Percentiles rank a stretch among this genome's conserved stretches.
These are phyloP conservation scores for Saccharomyces hybrid DNA, from an alignment of 1,139 yeast species.

Conservation along the genomic window DNA sequence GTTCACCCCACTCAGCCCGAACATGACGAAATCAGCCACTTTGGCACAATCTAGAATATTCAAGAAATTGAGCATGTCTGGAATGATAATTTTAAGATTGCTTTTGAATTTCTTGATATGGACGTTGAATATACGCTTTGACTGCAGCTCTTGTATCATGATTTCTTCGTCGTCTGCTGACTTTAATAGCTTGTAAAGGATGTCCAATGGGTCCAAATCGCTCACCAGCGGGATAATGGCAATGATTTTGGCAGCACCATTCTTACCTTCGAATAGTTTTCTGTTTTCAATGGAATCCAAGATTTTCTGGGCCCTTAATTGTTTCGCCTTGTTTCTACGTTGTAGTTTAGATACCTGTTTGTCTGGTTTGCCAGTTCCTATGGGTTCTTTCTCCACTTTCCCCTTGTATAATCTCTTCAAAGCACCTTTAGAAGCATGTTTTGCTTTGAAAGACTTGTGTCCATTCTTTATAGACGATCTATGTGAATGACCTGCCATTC, in stretches of 20 bases:
- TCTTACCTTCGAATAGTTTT: slow-evolving; percentile 68
- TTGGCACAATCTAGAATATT: slow-evolving; percentile 80
- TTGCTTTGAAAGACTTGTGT: slow-evolving; percentile 85
- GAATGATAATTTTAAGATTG: slow-evolving; percentile 65
- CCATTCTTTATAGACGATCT: slow-evolving; percentile 74
- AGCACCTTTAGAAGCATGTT: slow-evolving; percentile 86
- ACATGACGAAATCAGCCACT: slow-evolving; percentile 79
- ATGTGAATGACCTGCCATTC: slow-evolving; percentile 73
- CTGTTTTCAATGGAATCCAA: slow-evolving; percentile 42
- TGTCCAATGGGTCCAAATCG: slow-evolving; percentile 55
- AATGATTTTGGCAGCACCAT: slow-evolving; percentile 77
- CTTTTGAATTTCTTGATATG: slow-evolving; percentile 63
- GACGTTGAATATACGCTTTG: slow-evolving; percentile 32
- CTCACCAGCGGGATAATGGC: slow-evolving; percentile 72
- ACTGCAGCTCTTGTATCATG: slow-evolving; percentile 28
- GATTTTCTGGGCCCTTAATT: slow-evolving; percentile 67
- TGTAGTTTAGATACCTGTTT: slow-evolving; percentile 56
- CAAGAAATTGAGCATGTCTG: slow-evolving; percentile 59
- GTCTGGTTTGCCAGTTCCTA: slow-evolving; percentile 36
- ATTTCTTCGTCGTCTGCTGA: slow-evolving; percentile 29
- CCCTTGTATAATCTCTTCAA: slow-evolving; percentile 76
- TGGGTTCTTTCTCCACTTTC: slow-evolving; percentile 63
- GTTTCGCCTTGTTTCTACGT: slow-evolving; percentile 73
- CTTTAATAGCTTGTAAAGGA: slow-evolving; percentile 46
- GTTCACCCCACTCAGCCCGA: slow-evolving; percentile 74